Evolutionary conservation across 2,329 filamentous ascomycete species (phyloP).

Genomic region (Falciphora oryzae): DNA sequence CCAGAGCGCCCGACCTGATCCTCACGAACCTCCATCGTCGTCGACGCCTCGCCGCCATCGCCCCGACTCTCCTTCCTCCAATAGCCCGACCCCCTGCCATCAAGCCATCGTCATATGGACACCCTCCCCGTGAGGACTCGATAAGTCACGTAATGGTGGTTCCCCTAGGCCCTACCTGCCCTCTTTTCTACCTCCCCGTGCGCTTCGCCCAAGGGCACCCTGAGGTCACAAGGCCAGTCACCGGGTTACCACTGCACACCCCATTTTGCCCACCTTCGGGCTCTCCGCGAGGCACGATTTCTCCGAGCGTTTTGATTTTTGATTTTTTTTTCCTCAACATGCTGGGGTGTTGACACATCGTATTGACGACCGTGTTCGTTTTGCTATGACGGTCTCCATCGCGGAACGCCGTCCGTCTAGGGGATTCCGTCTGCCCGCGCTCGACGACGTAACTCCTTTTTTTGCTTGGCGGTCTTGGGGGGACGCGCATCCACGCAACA

Average conservation of each 20-base stretch:
- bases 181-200: not conserved
- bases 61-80: not conserved
- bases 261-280: not conserved
- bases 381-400: too few species aligned
- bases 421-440: too few species aligned
- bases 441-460: too few species aligned
- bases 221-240: not conserved
- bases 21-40: not conserved
- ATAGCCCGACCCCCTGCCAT: not conserved
- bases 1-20: too few species aligned
- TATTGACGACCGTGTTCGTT: too few species aligned
- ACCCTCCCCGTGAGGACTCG: not conserved
- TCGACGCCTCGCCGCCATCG: not conserved
- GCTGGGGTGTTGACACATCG: too few species aligned
- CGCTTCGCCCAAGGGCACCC: not conserved
- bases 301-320: too few species aligned
- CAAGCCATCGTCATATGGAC: not conserved
- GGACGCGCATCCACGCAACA: too few species aligned
- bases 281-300: not conserved
- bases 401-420: too few species aligned
- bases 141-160: not conserved
- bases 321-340: too few species aligned
- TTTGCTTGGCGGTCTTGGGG: too few species aligned
- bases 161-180: not conserved
- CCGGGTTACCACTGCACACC: not conserved